A percentile compares a stretch with the other conserved stretches of the same genome.
Conservation (phyloP, 495 filamentous ascomycete species). For the Penicillium fimorum region DNA sequence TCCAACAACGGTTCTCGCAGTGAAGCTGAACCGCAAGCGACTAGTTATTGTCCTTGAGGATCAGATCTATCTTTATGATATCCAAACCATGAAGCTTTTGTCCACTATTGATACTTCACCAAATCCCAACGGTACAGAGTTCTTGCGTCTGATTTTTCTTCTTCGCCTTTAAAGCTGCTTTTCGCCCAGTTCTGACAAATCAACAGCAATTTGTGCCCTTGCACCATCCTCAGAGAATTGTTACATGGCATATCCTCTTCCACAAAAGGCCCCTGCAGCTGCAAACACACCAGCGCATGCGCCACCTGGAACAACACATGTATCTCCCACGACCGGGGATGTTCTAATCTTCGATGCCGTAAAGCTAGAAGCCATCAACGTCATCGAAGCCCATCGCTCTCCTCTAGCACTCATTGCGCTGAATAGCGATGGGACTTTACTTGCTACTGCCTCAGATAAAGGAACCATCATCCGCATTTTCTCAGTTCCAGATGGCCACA, state of each 20-base stretch:
- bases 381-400: conserved; percentile 89
- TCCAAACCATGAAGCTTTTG: conserved; percentile 93
- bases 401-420: conserved; percentile 85
- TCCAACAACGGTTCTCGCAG: conserved; percentile 87
- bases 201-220: conserved; percentile 79
- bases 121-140: conserved; percentile 72
- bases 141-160: neutral
- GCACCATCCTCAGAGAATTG: conserved; percentile 94
- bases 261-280: conserved; percentile 70
- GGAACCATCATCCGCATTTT: conserved; percentile 97
- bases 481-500: conserved; percentile 81
- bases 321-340: conserved; percentile 84
- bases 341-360: conserved; percentile 88
- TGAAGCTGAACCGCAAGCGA: conserved; percentile 89
- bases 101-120: conserved; percentile 90
- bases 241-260: conserved; percentile 89
- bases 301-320: conserved; percentile 68
- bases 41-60: conserved; percentile 91
- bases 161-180: neutral
- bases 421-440: conserved; percentile 87
- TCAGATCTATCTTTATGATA: conserved; percentile 96
- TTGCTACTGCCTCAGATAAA: conserved; percentile 95
- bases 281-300: conserved; percentile 75
- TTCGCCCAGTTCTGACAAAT: conserved; percentile 16
- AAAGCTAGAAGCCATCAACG: conserved; percentile 85